A percentile compares a stretch with the other conserved stretches of the same genome.
Conservation (phyloP, 1,139 yeast species). For the Geotrichum siamense region DNA sequence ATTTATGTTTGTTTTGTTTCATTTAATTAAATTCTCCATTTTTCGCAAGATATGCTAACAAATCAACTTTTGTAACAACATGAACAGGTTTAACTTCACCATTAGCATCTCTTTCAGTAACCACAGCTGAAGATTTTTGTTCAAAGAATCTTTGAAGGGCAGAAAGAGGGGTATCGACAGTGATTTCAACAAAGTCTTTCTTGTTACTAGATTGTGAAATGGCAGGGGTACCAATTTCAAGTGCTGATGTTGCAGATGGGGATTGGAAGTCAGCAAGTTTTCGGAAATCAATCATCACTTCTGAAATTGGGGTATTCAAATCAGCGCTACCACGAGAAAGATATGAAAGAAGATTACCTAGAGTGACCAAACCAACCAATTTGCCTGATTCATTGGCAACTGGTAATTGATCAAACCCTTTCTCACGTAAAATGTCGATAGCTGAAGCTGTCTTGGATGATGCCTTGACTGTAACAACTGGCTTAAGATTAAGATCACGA, state of each 20-base stretch:
- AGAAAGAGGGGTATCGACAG: constrained; percentile 58
- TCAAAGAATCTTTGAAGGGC: constrained; percentile 77
- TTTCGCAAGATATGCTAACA: constrained; percentile 56
- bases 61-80: constrained; percentile 82
- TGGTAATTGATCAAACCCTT: constrained; percentile 83
- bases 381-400: constrained; percentile 57
- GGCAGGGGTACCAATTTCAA: constrained; percentile 40
- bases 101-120: constrained; percentile 48
- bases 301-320: constrained; percentile 52
- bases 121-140: constrained; percentile 78
- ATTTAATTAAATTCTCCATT: constrained; percentile 18
- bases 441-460: constrained; percentile 59
- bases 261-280: constrained; percentile 44
- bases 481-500: constrained; percentile 65
- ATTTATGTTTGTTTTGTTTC: too few relatives aligned
- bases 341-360: constrained; percentile 63
- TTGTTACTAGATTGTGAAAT: constrained; percentile 41
- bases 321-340: constrained; percentile 59
- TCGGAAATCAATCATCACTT: constrained; percentile 59
- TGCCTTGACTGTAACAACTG: constrained; percentile 69
- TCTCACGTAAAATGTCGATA: constrained; percentile 61
- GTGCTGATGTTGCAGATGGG: constrained; percentile 42
- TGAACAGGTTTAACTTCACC: constrained; percentile 59
- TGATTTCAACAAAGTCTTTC: constrained; percentile 66
- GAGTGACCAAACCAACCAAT: constrained; percentile 69